Evolutionary conservation across 2,329 filamentous ascomycete genomes (phyloP).

Genomic region (Trichophyton benhamiae): DNA sequence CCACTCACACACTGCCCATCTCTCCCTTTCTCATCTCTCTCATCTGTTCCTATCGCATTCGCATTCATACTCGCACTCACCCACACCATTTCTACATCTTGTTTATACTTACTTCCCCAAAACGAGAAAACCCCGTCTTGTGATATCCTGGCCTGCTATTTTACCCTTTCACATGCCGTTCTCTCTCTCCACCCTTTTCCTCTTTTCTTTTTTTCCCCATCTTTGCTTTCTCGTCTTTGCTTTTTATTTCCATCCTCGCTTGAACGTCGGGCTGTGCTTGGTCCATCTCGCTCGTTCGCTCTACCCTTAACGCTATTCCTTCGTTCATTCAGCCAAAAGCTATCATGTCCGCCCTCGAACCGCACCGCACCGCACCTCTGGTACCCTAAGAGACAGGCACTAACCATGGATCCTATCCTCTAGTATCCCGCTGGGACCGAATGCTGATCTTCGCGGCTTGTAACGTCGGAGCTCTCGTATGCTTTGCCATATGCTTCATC

Average conservation of each 20-base stretch:
- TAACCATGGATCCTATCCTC: constrained; percentile 13
- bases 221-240: neutral
- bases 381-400: neutral
- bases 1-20: neutral
- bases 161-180: constrained; percentile 3
- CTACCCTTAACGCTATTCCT: neutral
- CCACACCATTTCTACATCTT: neutral
- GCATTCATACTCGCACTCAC: neutral
- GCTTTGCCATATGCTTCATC: constrained; percentile 79
- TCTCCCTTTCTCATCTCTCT: neutral
- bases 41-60: neutral
- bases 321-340: neutral
- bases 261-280: neutral
- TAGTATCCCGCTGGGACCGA: constrained; percentile 96
- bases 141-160: neutral
- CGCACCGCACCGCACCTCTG: neutral
- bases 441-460: constrained; percentile 83
- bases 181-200: neutral
- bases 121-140: neutral
- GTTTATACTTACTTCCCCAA: neutral
- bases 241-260: neutral
- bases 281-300: neutral
- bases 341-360: neutral
- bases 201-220: neutral
- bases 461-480: constrained; percentile 76